Conservation (phyloP, 495 filamentous ascomycete species). For the Filosporella fistucella region DNA sequence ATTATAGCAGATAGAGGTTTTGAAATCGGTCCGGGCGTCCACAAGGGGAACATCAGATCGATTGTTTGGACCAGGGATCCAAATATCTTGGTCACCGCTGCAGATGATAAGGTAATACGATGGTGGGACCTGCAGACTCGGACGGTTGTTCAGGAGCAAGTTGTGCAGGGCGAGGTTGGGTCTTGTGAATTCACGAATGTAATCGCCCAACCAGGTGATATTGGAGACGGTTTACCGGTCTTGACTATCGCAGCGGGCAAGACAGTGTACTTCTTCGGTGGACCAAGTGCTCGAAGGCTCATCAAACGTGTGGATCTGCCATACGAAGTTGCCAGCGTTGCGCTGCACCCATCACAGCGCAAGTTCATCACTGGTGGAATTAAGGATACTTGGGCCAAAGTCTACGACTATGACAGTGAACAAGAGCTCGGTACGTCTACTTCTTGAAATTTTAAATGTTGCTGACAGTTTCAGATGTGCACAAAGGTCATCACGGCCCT, state of each 20-base stretch:
- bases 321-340: constrained; percentile 86
- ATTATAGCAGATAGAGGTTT: constrained; percentile 54
- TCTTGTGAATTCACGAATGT: constrained; percentile 79
- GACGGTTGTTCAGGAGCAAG: constrained; percentile 63
- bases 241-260: constrained; percentile 77
- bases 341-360: constrained; percentile 72
- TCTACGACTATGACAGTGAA: constrained; percentile 80
- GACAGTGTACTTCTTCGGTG: constrained; percentile 87
- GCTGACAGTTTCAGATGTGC: constrained; percentile 57
- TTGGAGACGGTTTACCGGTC: constrained; percentile 49
- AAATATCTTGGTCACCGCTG: constrained; percentile 81
- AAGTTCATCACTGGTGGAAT: constrained; percentile 84
- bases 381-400: constrained; percentile 89
- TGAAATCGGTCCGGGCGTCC: constrained; percentile 80
- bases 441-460: neutral
- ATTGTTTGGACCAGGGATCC: constrained; percentile 88
- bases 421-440: constrained; percentile 62
- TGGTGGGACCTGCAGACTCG: constrained; percentile 90
- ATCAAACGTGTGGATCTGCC: constrained; percentile 71
- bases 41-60: constrained; percentile 84
- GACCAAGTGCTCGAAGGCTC: constrained; percentile 59
- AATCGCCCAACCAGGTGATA: constrained; percentile 35
- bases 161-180: constrained; percentile 76
- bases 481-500: constrained; percentile 96
- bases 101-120: constrained; percentile 83